Base-by-base conservation (phyloP, 305 asterid genomes). In the Petunia hybrid region DNA sequence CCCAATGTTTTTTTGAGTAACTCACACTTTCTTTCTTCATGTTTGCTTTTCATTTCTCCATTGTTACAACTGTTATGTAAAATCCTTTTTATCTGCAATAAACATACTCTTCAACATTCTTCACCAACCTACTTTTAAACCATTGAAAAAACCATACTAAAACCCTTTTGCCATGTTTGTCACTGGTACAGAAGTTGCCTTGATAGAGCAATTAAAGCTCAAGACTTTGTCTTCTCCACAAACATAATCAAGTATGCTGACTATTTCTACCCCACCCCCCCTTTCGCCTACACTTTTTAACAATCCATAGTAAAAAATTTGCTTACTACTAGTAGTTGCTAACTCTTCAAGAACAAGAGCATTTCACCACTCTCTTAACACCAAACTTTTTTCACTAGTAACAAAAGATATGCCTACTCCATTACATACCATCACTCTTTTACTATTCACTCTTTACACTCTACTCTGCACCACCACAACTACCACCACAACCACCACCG, bases 401-500 rank as follows among this genome's bases (percentile, higher is more conserved):
- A 7, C 9, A 63, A n/a, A 6, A 63, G 39, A 10, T 22, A 78
- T 78, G 81, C 9, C 45, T 45, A 61, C 38, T 62, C 10, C 69
- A 6, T 40, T 43, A 14, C 22, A 13, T 5, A 31, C 43, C 22
- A 43, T 45, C n/a, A 45, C 14, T 62, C 22, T 62, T 45, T 6
- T 22, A 38, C 3, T 82, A 3, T 45, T 59, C n/a, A 22, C 41
- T 9, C 43, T 13, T 80, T 51, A 22, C 31, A 22, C 31, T 22
- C 31, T 22, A 22, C 31, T 22, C 31, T 22, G 40, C 78, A 2
- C 68, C 65, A 12, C 45, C 82, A 10, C 65, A 79, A 1, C 83
- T 61, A 2, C 84, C 84, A 2, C 84, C 64, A 1, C 83, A 81
- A 5, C 85, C 80, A 6, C 42, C 64, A 8, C 84, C 82, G 22